Conservation (phyloP, 75 land plant genomes). For the Selaginella tamariscina region DNA sequence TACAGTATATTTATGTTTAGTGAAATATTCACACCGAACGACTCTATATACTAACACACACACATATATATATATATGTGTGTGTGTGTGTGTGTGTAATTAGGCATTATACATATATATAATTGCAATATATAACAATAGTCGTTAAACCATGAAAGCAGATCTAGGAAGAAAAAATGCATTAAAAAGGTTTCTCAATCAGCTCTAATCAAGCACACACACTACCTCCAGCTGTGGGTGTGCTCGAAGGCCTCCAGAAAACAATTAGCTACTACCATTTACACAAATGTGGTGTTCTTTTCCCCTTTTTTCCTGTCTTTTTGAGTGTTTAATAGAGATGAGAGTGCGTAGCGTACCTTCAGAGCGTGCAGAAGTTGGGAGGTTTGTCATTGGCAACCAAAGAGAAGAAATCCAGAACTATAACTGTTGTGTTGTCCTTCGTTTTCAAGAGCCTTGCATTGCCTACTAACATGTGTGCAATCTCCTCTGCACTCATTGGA, state of each 20-base stretch:
- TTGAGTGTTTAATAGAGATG: too few relatives aligned
- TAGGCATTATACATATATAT: too few relatives aligned
- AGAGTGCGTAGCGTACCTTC: too few relatives aligned
- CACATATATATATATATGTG: too few relatives aligned
- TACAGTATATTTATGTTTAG: too few relatives aligned
- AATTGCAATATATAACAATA: too few relatives aligned
- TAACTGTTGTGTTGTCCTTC: constrained; percentile 72
- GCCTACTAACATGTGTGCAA: constrained; percentile 55
- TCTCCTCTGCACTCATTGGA: constrained; percentile 37
- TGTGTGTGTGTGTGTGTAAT: too few relatives aligned
- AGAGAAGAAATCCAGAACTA: constrained; percentile 59
- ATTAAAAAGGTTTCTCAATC: background rate
- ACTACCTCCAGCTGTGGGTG: background rate
- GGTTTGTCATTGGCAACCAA: background rate
- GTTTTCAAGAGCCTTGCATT: constrained; percentile 71
- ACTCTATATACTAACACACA: too few relatives aligned
- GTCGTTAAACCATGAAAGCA: too few relatives aligned
- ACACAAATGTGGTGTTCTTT: background rate
- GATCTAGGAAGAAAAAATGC: too few relatives aligned
- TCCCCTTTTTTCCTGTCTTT: background rate
- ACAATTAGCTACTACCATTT: constrained; percentile 1
- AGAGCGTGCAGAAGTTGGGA: background rate
- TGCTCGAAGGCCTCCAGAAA: constrained; percentile 3
- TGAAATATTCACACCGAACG: too few relatives aligned
- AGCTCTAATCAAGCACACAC: background rate